A percentile compares a stretch with the other conserved stretches of the same genome.
Conservation (phyloP, 1,284 basidiomycete genomes). For the Anthracocystis walkeri region DNA sequence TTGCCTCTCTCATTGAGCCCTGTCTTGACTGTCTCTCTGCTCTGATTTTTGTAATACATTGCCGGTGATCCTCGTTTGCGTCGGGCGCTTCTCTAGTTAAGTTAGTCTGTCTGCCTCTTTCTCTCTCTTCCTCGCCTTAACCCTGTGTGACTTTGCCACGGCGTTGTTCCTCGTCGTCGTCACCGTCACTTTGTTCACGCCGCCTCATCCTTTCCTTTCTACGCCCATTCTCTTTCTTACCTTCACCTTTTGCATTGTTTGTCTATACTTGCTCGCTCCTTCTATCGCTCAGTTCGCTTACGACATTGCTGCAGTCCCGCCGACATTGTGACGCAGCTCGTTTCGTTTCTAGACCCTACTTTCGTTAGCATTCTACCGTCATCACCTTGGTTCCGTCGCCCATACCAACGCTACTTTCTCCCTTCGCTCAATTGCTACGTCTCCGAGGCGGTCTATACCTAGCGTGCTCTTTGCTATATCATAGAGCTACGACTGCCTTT, state of each 20-base stretch:
- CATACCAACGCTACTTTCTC: background rate
- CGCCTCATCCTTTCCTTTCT: conserved; percentile 5
- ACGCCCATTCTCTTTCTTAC: background rate
- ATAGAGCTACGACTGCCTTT: background rate
- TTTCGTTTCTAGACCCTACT: background rate
- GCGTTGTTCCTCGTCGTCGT: background rate
- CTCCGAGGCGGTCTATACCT: background rate
- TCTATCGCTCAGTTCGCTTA: background rate
- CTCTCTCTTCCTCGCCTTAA: background rate
- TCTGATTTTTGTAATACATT: conserved; percentile 1
- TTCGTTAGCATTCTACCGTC: background rate
- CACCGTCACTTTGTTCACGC: conserved; percentile 3
- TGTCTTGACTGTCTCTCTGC: no score
- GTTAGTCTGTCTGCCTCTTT: background rate
- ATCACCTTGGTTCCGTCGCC: conserved; percentile 1
- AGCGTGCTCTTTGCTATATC: background rate
- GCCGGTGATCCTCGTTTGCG: no score
- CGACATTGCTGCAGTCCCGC: background rate
- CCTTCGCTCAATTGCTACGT: background rate
- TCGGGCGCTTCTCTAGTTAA: background rate
- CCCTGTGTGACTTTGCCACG: conserved; percentile 1
- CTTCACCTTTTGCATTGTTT: conserved; percentile 4
- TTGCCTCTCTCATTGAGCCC: background rate
- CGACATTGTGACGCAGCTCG: background rate
- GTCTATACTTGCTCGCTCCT: conserved; percentile 1